Evolutionary conservation across 306 rosid species (phyloP), one percentile per base, ranked within the genome.

Genomic region (Cicer chorassanicum): DNA sequence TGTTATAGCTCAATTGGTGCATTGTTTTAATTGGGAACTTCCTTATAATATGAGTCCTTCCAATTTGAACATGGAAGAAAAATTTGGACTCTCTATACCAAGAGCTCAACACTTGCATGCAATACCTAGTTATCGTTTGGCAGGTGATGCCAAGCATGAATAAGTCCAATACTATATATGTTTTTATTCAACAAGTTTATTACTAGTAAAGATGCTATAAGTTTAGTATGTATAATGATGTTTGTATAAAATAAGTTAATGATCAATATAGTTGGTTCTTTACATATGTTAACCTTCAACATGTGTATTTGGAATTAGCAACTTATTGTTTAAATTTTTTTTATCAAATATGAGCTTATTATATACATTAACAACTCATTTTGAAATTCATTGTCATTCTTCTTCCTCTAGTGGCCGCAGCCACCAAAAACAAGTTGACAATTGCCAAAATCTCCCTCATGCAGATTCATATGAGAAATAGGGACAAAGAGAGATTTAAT

Each of bases 91-190:
- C 16, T 2, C 18, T 29, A 59, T 59, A 6, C 65, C 9, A 0
- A 29, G 65, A 59, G 68, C 68, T 62, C 68, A 62, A 38, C 68
- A 39, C 2, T 62, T 62, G 68, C 48, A 7, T 5, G 68, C 48
- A 38, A 8, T 62, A 38, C 46, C 46, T 3, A 62, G 12, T 38
- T 62, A 39, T 39, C 48, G 68, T 39, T n/a, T 62, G 46, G 21
- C 12, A 13, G 1, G 11, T 62, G 46, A 39, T 38, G 24, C 0
- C 12, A 62, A 14, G 12, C 12, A 6, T 36, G 46, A 62, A 38
- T 62, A 62, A 5, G 6, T 38, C 2, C 68, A 62, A 14, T 13
- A 38, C 0, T 21, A 9, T 16, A 16, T 16, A 16, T 56, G 38
- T 4, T 21, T 56, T n/a, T 9, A 18, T 16, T 8, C 56, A 50